phyloP scores from a whole-genome alignment of 164 flowering plant genomes.

The Tetracentron sinense region DNA sequence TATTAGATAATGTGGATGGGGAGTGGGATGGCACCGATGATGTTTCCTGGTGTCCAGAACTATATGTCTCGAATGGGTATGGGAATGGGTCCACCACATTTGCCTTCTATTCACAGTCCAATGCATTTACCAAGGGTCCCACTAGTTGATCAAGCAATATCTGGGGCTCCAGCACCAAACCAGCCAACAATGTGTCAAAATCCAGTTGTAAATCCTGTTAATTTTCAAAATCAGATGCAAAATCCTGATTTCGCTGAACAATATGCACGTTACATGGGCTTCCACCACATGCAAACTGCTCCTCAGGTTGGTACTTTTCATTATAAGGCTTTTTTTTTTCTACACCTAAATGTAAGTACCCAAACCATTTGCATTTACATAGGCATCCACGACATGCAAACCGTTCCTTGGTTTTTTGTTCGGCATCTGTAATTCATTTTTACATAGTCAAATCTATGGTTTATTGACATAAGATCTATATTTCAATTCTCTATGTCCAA shows the following conservation, averaged over 20 bases:
- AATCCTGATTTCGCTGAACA: conserved; percentile 33
- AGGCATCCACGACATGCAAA: no score
- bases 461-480: no score
- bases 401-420: no score
- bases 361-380: no score
- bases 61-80: conserved; percentile 66
- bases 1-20: conserved; percentile 84
- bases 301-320: conserved; percentile 32
- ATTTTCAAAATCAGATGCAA: conserved; percentile 44
- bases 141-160: conserved; percentile 36
- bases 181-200: conserved; percentile 30
- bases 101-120: conserved; percentile 39
- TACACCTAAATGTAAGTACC: no score
- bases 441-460: no score
- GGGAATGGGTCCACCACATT: conserved; percentile 48
- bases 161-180: conserved; percentile 22
- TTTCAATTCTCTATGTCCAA: no score
- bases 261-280: conserved; percentile 42
- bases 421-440: no score
- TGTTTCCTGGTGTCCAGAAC: conserved; percentile 69
- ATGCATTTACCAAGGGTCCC: conserved; percentile 45
- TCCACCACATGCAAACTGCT: conserved; percentile 37
- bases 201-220: conserved; percentile 26
- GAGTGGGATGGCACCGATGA: conserved; percentile 71
- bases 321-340: not conserved